Percentiles rank a stretch among this genome's conserved stretches.
Conservation (phyloP, 495 filamentous ascomycete species). For the Aspergillus carlsbadensis region DNA sequence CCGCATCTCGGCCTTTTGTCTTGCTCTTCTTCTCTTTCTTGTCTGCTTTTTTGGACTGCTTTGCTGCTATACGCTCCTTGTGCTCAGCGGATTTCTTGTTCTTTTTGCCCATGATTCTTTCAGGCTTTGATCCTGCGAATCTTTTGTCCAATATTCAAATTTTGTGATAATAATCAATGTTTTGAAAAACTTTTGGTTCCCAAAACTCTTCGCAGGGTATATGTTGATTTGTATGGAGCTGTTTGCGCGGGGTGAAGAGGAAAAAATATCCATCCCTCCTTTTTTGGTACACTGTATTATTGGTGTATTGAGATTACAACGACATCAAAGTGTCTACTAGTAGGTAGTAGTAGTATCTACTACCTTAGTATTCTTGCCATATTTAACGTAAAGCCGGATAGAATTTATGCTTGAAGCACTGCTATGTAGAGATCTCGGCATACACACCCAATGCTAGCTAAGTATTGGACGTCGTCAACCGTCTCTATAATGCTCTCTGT, state of each 20-base stretch:
- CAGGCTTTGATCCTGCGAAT: not conserved
- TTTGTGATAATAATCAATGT: not conserved
- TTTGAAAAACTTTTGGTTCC: not conserved
- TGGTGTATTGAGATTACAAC: slow-evolving; percentile 3
- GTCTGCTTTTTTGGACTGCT: slow-evolving; percentile 60
- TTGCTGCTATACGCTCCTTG: slow-evolving; percentile 54
- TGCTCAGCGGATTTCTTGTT: slow-evolving; percentile 56
- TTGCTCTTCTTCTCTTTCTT: slow-evolving; percentile 76
- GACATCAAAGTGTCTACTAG: too few relatives aligned
- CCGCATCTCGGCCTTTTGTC: slow-evolving; percentile 56
- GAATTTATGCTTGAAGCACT: too few relatives aligned
- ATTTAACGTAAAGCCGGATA: too few relatives aligned
- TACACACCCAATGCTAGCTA: too few relatives aligned
- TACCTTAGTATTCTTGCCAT: too few relatives aligned
- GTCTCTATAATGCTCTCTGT: too few relatives aligned
- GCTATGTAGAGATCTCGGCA: too few relatives aligned
- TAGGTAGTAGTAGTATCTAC: too few relatives aligned
- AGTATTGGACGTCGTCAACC: too few relatives aligned
- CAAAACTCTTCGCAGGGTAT: not conserved
- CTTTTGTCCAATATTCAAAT: not conserved
- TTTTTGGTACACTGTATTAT: slow-evolving; percentile 1
- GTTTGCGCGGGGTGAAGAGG: not conserved
- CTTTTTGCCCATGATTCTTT: slow-evolving; percentile 53
- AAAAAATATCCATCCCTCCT: slow-evolving; percentile 5
- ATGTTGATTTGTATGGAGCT: too few relatives aligned